Base-by-base conservation (phyloP, 768 basidiomycete species). In the Boletus bicolor region DNA sequence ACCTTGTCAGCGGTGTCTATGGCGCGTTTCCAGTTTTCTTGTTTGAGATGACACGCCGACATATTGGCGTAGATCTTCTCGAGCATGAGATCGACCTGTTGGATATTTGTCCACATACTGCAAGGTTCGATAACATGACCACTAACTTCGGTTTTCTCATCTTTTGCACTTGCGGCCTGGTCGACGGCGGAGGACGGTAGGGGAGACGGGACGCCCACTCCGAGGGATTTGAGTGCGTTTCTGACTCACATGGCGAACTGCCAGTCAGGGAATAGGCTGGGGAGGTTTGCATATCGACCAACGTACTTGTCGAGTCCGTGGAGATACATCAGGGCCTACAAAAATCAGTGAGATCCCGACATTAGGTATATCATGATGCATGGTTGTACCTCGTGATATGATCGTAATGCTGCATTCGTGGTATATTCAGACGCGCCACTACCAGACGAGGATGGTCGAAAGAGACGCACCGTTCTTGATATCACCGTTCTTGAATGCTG, bases 11-110 rank as follows among this genome's bases (percentile, higher is more conserved):
- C 89, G n/a, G 89, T 85, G 61, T 93, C 89, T 49, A 82, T 68
- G 0, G 85, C 87, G 14, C 91, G 82, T 64, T 83, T 82, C 87
- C 87, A 93, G 65, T 91, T 93, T 45, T 77, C 76, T 48, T 83
- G 82, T 71, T 90, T 91, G 64, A 93, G 73, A 67, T 93, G 89
- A 61, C 89, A 91, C 6, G 89, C 89, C 3, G 86, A 82, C 87
- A 90, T 88, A 54, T 93, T 93, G 4, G 88, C 82, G 59, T 93
- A 89, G 44, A 92, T 83, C 74, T 88, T 93, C 71, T 89, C 89
- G 19, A 90, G 69, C 38, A 91, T 77, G 10, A 84, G 75, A 67
- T 93, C 91, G 19, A 84, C 78, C 91, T 93, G 36, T 46, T 28
- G 26, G 30, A 36, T n/a, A 17, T 34, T 41, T 15, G 50, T 44